These are phyloP conservation scores for Laetiporus sulphureus DNA, from an alignment of 1,284 basidiomycete species.

Conservation along the genomic window DNA sequence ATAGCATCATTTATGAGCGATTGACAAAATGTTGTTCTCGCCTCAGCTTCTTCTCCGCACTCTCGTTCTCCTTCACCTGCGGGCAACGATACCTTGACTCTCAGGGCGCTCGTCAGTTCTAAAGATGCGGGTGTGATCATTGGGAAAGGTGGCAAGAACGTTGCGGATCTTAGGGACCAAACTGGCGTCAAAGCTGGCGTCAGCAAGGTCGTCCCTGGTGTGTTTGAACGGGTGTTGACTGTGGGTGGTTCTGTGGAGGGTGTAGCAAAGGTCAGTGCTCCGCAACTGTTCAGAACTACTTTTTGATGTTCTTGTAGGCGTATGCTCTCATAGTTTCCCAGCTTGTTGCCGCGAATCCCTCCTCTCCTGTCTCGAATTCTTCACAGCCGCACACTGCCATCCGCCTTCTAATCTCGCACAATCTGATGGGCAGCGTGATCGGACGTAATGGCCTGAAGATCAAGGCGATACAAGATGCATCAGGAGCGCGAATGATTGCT, in stretches of 20 bases:
- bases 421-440: constrained; percentile 99
- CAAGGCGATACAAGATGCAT: constrained; percentile 98
- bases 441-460: constrained; percentile 97
- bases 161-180: constrained; percentile 90
- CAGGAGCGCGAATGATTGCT: constrained; percentile 95
- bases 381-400: constrained; percentile 77
- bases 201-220: constrained; percentile 95
- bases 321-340: constrained; percentile 94
- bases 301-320: constrained; percentile 45
- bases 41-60: constrained; percentile 35
- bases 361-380: constrained; percentile 56
- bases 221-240: constrained; percentile 95
- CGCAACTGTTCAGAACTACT: background rate
- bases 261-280: constrained; percentile 71
- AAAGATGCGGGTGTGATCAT: constrained; percentile 98
- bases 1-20: background rate
- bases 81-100: constrained; percentile 69
- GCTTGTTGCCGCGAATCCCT: constrained; percentile 73
- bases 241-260: constrained; percentile 88
- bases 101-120: constrained; percentile 90
- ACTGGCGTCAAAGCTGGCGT: constrained; percentile 98
- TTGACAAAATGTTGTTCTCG: background rate
- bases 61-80: constrained; percentile 64
- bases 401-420: constrained; percentile 95
- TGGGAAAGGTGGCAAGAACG: constrained; percentile 94